Evolutionary conservation across 2,329 filamentous ascomycete genomes (phyloP).

Genomic region (Fusarium redolens): DNA sequence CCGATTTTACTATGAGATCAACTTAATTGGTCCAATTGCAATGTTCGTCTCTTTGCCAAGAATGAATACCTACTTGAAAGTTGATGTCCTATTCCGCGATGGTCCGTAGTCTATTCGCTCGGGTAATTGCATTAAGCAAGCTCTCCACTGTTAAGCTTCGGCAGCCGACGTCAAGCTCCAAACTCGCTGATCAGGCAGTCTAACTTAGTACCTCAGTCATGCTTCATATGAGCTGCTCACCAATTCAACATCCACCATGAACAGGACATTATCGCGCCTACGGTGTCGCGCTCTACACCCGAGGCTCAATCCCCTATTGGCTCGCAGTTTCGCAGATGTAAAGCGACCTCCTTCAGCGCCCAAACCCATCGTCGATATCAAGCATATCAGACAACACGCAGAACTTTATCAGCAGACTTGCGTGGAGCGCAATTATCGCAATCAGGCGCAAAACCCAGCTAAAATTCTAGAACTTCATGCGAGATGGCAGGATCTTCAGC

Average conservation of each 20-base stretch:
- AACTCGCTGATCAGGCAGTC: slow-evolving; percentile 17
- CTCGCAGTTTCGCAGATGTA: slow-evolving; percentile 42
- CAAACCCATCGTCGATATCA: slow-evolving; percentile 83
- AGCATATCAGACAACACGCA: slow-evolving; percentile 88
- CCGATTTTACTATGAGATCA: slow-evolving; percentile 7
- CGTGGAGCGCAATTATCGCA: slow-evolving; percentile 82
- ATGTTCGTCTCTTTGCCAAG: slow-evolving; percentile 1
- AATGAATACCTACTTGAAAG: background rate
- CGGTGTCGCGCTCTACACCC: slow-evolving; percentile 40
- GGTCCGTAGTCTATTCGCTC: slow-evolving; percentile 27
- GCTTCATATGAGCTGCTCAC: slow-evolving; percentile 39
- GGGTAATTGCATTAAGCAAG: slow-evolving; percentile 49
- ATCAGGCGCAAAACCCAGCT: slow-evolving; percentile 64
- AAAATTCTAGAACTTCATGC: slow-evolving; percentile 67
- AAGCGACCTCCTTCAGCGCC: slow-evolving; percentile 77
- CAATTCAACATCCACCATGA: slow-evolving; percentile 46
- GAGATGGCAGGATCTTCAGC: slow-evolving; percentile 71
- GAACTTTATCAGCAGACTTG: slow-evolving; percentile 86
- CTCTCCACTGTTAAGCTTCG: slow-evolving; percentile 35
- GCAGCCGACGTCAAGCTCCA: slow-evolving; percentile 30
- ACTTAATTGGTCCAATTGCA: background rate
- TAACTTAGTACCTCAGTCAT: slow-evolving; percentile 11
- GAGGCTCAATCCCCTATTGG: slow-evolving; percentile 15
- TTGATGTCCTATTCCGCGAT: slow-evolving; percentile 23
- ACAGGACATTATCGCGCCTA: slow-evolving; percentile 44